Percentiles rank a stretch among this genome's conserved stretches.
phyloP scores from a whole-genome alignment of 768 basidiomycete genomes.

The Panaeolus cyanescens region DNA sequence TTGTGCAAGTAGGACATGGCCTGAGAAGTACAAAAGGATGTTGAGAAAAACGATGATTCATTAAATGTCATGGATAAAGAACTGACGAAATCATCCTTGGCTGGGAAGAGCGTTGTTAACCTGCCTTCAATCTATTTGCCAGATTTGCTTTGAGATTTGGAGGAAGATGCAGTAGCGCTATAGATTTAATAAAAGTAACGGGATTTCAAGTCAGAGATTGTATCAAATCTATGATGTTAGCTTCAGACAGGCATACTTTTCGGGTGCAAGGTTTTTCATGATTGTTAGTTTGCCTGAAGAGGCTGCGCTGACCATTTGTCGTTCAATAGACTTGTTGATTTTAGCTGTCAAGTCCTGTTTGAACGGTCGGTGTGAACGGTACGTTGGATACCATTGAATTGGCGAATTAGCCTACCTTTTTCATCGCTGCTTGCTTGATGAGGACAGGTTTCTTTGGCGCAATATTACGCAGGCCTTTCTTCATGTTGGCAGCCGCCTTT shows the following conservation, averaged over 20 bases:
- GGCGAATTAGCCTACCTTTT: conserved; percentile 55
- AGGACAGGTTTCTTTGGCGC: conserved; percentile 80
- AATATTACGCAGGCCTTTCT: conserved; percentile 78
- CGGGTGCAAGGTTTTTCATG: conserved; percentile 70
- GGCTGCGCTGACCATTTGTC: conserved; percentile 88
- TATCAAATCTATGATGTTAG: not conserved
- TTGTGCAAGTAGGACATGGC: not conserved
- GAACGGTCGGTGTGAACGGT: not conserved
- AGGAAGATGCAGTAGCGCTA: conserved; percentile 8
- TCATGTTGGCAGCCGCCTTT: conserved; percentile 69
- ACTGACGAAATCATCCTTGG: not conserved
- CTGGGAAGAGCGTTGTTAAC: not conserved
- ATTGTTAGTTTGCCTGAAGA: conserved; percentile 90
- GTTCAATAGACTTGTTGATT: conserved; percentile 90
- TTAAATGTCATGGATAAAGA: not conserved
- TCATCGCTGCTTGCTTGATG: conserved; percentile 76
- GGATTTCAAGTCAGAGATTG: not conserved
- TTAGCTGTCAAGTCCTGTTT: conserved; percentile 80
- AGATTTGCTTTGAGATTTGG: conserved; percentile 16
- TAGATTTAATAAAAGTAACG: not conserved
- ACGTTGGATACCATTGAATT: not conserved
- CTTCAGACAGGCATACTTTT: conserved; percentile 34
- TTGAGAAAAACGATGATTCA: not conserved
- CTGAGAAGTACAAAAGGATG: not conserved
- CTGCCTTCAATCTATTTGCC: conserved; percentile 12